Base-by-base conservation (phyloP, 768 basidiomycete species). In the Lactarius quietus region DNA sequence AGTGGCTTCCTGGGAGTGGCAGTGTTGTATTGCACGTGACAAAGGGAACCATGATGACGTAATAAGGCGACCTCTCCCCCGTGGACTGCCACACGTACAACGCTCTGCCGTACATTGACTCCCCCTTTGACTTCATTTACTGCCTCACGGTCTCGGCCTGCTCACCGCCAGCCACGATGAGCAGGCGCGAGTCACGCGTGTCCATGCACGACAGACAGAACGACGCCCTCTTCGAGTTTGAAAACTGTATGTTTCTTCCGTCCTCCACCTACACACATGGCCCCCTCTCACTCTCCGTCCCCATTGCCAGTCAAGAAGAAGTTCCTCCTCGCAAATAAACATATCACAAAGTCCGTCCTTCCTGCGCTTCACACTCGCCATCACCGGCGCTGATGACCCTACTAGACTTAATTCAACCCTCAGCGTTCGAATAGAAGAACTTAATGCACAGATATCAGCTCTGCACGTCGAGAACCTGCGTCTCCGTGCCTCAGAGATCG, bases 281-380 rank as follows among this genome's bases (percentile, higher is more conserved):
- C 14, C 18, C 23, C 59, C 31, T 23, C 62, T 73, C 56, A 74
- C 68, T 23, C 57, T 72, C 75, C 35, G 38, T 81, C 75, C 75
- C 74, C 69, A 76, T 68, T 68, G 62, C 51, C 73, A 93, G 92
- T 93, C 81, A 93, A 93, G 86, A 92, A 91, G 86, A 93, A 92
- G 79, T 93, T 92, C 72, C 81, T 93, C 26, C 86, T 92, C 65
- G 90, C 91, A 64, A 93, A 93, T 78, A 93, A 92, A 77, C 92
- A 93, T 77, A 93, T 93, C 73, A 92, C 92, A 29, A 93, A 93
- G 91, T 92, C 20, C 18, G 33, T 62, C 61, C 59, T 57, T 59
- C n/a, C 35, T 57, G 28, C 48, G n/a, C 52, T 55, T 17, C 14
- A 20, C 57, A 7, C 39, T n/a, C 66, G 31, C 38, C 45, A 36